Evolutionary conservation across 2,329 filamentous ascomycete species (phyloP).

Genomic region (Ophiostoma montium): DNA sequence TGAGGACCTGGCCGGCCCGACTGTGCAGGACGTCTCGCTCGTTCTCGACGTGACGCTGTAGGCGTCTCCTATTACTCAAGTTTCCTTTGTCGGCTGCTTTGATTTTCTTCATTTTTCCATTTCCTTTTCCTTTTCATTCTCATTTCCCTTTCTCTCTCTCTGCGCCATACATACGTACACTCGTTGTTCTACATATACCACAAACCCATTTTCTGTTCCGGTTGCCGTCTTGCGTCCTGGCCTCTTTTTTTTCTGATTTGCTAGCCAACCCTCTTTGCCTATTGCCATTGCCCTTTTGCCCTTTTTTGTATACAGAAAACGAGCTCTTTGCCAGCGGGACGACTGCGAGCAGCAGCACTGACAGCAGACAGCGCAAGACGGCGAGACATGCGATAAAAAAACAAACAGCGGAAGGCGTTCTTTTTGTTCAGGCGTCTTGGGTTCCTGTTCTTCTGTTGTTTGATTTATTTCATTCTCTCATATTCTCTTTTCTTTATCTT

Average conservation of each 20-base stretch:
- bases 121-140: no score
- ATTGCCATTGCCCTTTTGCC: neutral
- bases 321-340: neutral
- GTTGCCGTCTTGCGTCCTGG: neutral
- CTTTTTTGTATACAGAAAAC: neutral
- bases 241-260: neutral
- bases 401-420: neutral
- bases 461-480: neutral
- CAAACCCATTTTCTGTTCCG: neutral
- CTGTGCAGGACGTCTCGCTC: conserved; percentile 90
- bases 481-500: neutral
- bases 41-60: conserved; percentile 81
- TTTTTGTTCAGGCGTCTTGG: neutral
- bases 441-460: neutral
- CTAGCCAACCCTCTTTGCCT: no score
- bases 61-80: conserved; percentile 18
- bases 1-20: conserved; percentile 79
- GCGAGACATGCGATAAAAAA: neutral
- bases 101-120: conserved; percentile 2
- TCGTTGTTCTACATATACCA: conserved; percentile 5
- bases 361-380: neutral
- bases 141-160: neutral
- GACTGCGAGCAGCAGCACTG: neutral
- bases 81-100: conserved; percentile 3
- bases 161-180: neutral